Conservation (phyloP, 2,329 filamentous ascomycete genomes). For the Xylariomycetidae sp. region DNA sequence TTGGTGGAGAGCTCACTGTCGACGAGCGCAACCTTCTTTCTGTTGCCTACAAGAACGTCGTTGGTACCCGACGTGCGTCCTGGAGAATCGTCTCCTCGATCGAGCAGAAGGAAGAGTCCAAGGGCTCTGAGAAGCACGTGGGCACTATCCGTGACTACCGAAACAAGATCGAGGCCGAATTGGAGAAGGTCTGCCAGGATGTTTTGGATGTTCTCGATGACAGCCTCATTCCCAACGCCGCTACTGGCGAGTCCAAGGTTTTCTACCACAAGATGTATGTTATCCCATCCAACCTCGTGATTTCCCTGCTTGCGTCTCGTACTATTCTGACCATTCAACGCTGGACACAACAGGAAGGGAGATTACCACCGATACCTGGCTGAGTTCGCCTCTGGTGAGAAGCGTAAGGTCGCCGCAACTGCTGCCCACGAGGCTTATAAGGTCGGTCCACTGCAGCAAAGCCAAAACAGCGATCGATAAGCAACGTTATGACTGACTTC, state of each 20-base stretch:
- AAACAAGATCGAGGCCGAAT: conserved; percentile 95
- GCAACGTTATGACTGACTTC: conserved; percentile 1
- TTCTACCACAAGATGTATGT: conserved; percentile 99
- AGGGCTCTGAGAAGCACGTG: conserved; percentile 95
- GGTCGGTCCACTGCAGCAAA: too few species aligned
- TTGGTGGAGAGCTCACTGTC: conserved; percentile 75
- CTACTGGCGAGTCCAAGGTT: conserved; percentile 97
- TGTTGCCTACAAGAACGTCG: conserved; percentile 99
- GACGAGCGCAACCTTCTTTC: conserved; percentile 98
- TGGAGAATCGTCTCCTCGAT: conserved; percentile 99
- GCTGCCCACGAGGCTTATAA: conserved; percentile 95
- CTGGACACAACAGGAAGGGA: conserved; percentile 78
- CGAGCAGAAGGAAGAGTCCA: conserved; percentile 99
- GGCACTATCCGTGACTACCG: conserved; percentile 93
- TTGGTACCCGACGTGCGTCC: conserved; percentile 94
- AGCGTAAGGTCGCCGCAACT: conserved; percentile 83
- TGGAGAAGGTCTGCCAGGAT: conserved; percentile 97
- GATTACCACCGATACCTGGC: conserved; percentile 95
- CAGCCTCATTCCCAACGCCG: conserved; percentile 89
- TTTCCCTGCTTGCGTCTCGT: too few species aligned
- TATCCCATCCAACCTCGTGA: conserved; percentile 9
- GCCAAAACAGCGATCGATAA: too few species aligned
- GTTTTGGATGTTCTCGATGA: conserved; percentile 93
- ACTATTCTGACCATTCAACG: too few species aligned
- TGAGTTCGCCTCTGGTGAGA: conserved; percentile 89